Evolutionary conservation across 495 filamentous ascomycete genomes (phyloP).

Genomic region (Aspergillus mulundensis): DNA sequence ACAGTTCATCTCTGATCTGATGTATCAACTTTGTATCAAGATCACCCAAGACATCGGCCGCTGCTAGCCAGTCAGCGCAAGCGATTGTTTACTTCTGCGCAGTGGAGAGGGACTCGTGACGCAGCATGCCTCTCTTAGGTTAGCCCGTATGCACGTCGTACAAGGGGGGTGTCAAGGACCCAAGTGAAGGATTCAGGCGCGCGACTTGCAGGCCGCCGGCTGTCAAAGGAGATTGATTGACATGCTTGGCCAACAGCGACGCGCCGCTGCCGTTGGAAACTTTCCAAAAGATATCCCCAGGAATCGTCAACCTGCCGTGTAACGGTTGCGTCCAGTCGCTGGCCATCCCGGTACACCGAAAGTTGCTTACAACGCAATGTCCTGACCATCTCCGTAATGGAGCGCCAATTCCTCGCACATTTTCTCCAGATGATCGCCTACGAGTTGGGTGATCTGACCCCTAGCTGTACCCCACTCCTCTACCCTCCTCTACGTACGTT

Average conservation of each 20-base stretch:
- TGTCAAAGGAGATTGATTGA: constrained; percentile 11
- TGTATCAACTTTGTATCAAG: neutral
- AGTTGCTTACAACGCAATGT: constrained; percentile 4
- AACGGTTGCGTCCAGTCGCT: constrained; percentile 23
- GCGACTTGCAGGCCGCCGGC: constrained; percentile 14
- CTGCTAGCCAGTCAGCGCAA: constrained; percentile 1
- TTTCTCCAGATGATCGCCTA: constrained; percentile 3
- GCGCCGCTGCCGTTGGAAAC: constrained; percentile 6
- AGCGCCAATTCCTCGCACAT: neutral
- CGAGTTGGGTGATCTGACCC: neutral
- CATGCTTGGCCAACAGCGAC: constrained; percentile 14
- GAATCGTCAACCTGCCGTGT: constrained; percentile 10
- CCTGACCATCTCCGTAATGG: neutral
- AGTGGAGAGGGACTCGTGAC: constrained; percentile 15
- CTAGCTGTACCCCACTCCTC: neutral
- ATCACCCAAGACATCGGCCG: neutral
- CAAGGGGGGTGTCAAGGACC: constrained; percentile 18
- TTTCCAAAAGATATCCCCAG: neutral
- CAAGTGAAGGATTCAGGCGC: constrained; percentile 6
- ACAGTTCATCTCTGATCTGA: neutral
- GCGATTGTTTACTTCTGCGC: constrained; percentile 2
- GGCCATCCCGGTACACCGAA: constrained; percentile 19
- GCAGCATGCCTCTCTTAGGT: constrained; percentile 12
- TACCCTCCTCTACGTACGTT: neutral
- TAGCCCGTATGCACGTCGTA: constrained; percentile 23